These are phyloP conservation scores for Metroxylon sagu DNA, from an alignment of 176 grass and related monocot genomes.

Conservation along the genomic window DNA sequence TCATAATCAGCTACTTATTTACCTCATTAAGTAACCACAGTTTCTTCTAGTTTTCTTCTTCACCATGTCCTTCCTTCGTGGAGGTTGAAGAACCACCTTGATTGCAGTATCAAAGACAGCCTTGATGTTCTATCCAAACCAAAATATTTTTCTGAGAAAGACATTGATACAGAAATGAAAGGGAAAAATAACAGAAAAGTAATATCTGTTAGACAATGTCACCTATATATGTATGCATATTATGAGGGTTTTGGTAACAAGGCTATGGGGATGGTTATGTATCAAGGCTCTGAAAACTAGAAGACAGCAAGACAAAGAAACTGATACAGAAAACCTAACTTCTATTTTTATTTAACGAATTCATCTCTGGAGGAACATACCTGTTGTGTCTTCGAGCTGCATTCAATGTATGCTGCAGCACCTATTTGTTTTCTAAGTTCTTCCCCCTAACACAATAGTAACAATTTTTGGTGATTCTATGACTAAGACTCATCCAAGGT, in stretches of 20 bases:
- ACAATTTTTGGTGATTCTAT: neutral
- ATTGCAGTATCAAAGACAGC: slow-evolving; percentile 84
- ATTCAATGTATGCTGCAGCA: slow-evolving; percentile 70
- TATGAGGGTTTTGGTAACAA: too few relatives aligned
- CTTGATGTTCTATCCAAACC: slow-evolving; percentile 60
- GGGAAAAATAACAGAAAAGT: too few relatives aligned
- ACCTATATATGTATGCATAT: too few relatives aligned
- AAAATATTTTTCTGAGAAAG: too few relatives aligned
- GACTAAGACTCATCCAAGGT: too few relatives aligned
- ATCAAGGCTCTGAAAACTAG: too few relatives aligned
- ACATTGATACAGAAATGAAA: too few relatives aligned
- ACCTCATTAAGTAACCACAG: slow-evolving; percentile 62
- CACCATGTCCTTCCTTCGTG: slow-evolving; percentile 50
- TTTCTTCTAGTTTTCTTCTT: slow-evolving; percentile 60
- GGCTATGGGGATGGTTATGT: too few relatives aligned
- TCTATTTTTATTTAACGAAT: too few relatives aligned
- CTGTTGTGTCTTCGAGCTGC: slow-evolving; percentile 89
- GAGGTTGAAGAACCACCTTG: slow-evolving; percentile 90
- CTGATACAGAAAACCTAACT: too few relatives aligned
- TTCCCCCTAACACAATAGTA: slow-evolving; percentile 36
- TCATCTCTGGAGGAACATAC: slow-evolving; percentile 11
- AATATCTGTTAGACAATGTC: too few relatives aligned
- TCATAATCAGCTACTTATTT: slow-evolving; percentile 5
- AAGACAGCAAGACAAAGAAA: too few relatives aligned
- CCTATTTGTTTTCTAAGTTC: slow-evolving; percentile 86